Evolutionary conservation across 495 filamentous ascomycete genomes (phyloP), one percentile per base, ranked within the genome.

Genomic region (Pseudevernia furfuracea): DNA sequence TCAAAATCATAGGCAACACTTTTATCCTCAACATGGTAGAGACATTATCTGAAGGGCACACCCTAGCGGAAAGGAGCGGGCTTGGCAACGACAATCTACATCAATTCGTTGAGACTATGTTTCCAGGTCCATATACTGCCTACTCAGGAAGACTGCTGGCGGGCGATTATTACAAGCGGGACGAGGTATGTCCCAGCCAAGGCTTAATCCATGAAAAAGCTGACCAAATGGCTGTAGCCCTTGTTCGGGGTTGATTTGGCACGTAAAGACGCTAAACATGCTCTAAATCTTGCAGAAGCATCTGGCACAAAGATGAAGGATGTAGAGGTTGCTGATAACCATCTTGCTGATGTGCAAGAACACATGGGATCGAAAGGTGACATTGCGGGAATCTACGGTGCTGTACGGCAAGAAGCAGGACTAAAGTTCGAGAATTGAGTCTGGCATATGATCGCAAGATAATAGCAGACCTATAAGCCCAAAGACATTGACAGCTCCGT

Each of bases 1-100:
- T 96, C 30, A 97, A 96, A 75, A 74, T 96, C 49, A 80, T 94
- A 21, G 92, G 91, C 37, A 97, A 97, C 72, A 89, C 87, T 11
- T 92, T 96, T 75, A 82, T 96, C 68, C 71, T 96, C 37, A 87
- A 89, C 73, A 92, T 91, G 77, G 84, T 94, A 25, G 88, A 92
- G 71, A 79, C 86, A 36, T 74, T 97, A 9, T 83, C 87, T 21
- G 91, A 96, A 77, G 85, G 84, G 4, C 81, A 90, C 66, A 82
- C 86, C 2, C 78, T 91, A 7, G 90, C 91, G 9, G 92, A 96
- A 74, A 90, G 92, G 71, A 81, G 84, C 0, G 91, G 91, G 0
- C 74, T 96, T 28, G 92, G 91, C 10, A 76, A 75, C 19, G 84
- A 85, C 1, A 83, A 86, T 41, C 73, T 94, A 62, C 84, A 89